These are phyloP conservation scores for Sphagnum magellanicum DNA, from an alignment of 228 moss, liverwort and hornwort species.

Conservation along the genomic window DNA sequence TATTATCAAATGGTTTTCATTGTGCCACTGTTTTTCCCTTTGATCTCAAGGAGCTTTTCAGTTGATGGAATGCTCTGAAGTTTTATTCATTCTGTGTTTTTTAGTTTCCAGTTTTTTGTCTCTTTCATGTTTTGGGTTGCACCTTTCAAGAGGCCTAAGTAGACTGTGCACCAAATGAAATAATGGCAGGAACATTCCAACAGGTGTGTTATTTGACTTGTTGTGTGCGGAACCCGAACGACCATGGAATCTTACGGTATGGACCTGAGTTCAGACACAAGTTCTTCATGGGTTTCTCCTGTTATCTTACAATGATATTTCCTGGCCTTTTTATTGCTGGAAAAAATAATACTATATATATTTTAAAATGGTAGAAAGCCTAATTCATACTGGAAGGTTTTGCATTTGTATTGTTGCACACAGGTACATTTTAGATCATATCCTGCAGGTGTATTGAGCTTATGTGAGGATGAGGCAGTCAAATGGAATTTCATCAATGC, in stretches of 20 bases:
- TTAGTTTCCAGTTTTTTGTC: too few species aligned
- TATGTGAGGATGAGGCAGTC: constrained; percentile 89
- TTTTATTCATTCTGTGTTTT: too few species aligned
- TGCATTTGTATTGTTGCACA: constrained; percentile 5
- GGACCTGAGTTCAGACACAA: not conserved
- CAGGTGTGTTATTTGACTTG: constrained; percentile 92
- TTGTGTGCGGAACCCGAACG: constrained; percentile 91
- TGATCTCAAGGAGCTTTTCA: too few species aligned
- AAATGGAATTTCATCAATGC: constrained; percentile 94
- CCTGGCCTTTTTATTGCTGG: too few species aligned
- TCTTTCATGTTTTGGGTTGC: not conserved
- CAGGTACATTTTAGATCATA: constrained; percentile 97
- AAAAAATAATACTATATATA: too few species aligned
- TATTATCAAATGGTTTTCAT: too few species aligned
- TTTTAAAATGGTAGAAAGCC: too few species aligned
- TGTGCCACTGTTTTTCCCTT: too few species aligned
- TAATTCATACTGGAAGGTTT: not conserved
- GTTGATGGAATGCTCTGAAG: too few species aligned
- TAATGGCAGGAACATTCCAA: constrained; percentile 82
- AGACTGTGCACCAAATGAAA: too few species aligned
- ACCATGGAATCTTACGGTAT: constrained; percentile 94
- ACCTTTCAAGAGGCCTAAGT: constrained; percentile 3
- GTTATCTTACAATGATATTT: too few species aligned
- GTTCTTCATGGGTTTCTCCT: too few species aligned
- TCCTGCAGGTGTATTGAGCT: constrained; percentile 68